Percentiles rank a stretch among this genome's conserved stretches.
phyloP scores from a whole-genome alignment of 1,139 yeast species.

The Ogataea hybrid region DNA sequence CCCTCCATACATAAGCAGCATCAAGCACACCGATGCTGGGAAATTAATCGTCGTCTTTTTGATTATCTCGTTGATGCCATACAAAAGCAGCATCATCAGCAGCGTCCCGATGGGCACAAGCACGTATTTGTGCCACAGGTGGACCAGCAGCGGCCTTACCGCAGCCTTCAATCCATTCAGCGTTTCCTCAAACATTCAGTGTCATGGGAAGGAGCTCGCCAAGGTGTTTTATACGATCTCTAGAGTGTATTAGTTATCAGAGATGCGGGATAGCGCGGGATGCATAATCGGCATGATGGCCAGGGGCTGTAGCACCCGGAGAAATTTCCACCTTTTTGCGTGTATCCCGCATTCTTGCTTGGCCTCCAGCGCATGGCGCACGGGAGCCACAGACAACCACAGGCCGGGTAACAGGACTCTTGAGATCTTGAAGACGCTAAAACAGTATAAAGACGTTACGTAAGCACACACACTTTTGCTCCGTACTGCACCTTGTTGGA shows the following conservation, averaged over 20 bases:
- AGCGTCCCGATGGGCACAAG: conserved; percentile 40
- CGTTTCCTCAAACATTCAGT: conserved; percentile 1
- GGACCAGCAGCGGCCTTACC: conserved; percentile 9
- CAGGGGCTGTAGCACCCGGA: not conserved
- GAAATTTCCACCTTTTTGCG: not conserved
- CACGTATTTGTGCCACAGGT: conserved; percentile 22
- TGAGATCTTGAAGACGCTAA: no score
- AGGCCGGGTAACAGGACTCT: no score
- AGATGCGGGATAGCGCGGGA: conserved; percentile 1
- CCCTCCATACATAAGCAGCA: conserved; percentile 58
- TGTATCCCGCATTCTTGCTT: no score
- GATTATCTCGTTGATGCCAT: conserved; percentile 60
- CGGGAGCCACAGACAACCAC: not conserved
- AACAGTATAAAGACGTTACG: not conserved
- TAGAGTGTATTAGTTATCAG: not conserved
- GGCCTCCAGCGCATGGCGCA: no score
- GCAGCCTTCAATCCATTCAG: not conserved
- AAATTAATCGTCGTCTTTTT: conserved; percentile 52
- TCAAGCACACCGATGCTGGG: conserved; percentile 75
- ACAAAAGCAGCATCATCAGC: conserved; percentile 44
- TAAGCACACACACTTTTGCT: not conserved
- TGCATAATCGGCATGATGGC: not conserved
- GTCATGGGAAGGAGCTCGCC: no score
- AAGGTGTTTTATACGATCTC: not conserved
- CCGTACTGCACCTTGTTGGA: not conserved